Base-by-base conservation (phyloP, 306 rosid species). In the Senna siamea region DNA sequence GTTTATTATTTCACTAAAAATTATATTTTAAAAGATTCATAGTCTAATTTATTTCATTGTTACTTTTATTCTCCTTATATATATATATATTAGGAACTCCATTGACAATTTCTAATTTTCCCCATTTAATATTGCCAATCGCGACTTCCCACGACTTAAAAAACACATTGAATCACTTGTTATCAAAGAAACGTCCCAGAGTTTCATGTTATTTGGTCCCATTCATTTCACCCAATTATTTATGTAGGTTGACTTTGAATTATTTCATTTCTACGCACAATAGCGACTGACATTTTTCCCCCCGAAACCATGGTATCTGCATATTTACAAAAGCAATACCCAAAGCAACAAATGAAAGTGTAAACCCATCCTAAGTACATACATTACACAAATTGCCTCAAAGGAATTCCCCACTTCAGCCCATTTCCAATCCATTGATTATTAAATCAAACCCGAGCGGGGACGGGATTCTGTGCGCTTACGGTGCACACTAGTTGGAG, bases 401-500 rank as follows among this genome's bases (percentile, higher is more conserved):
- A 4, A 15, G 23, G 4, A 15, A 13, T 9, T 2, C 12, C 30
- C 3, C 30, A 26, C 2, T 26, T 26, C 1, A 1, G 65, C 65
- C 65, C 41, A 13, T 28, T n/a, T n/a, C n/a, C n/a, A n/a, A n/a
- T n/a, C n/a, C n/a, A n/a, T n/a, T n/a, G n/a, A n/a, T n/a, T n/a
- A n/a, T n/a, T n/a, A n/a, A n/a, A n/a, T n/a, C n/a, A n/a, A n/a
- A n/a, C n/a, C n/a, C n/a, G n/a, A n/a, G n/a, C n/a, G n/a, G n/a
- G n/a, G n/a, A n/a, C n/a, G n/a, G n/a, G n/a, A n/a, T n/a, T n/a
- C n/a, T n/a, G n/a, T n/a, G n/a, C n/a, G n/a, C n/a, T n/a, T n/a
- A n/a, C n/a, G n/a, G n/a, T n/a, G n/a, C n/a, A n/a, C n/a, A n/a
- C 68, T 74, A 85, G 30, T 32, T 75, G 47, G 69, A 69, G 82